Evolutionary conservation across 805 yeast genomes (phyloP).

Genomic region (Lachancea mirantina): DNA sequence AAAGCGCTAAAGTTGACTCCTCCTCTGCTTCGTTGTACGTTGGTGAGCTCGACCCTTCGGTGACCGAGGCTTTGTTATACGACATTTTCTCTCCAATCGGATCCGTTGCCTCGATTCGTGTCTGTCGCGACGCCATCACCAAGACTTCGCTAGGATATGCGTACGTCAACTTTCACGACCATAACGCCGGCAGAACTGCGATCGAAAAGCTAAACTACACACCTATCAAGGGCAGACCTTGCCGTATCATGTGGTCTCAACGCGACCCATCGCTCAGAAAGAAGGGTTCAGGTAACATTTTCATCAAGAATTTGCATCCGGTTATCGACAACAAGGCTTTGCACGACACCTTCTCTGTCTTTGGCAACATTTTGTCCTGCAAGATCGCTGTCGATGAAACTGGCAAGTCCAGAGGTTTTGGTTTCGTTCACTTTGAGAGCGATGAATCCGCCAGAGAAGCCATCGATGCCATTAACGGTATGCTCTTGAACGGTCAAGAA

Average conservation of each 20-base stretch:
- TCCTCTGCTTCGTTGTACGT: slow-evolving; percentile 85
- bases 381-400: slow-evolving; percentile 92
- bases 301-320: slow-evolving; percentile 96
- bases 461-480: slow-evolving; percentile 95
- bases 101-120: slow-evolving; percentile 93
- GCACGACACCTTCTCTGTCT: slow-evolving; percentile 95
- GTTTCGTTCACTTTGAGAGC: slow-evolving; percentile 93
- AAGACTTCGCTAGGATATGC: slow-evolving; percentile 97
- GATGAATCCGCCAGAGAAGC: slow-evolving; percentile 92
- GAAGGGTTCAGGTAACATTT: slow-evolving; percentile 93
- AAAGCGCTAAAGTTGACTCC: slow-evolving; percentile 42
- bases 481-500: slow-evolving; percentile 93
- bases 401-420: slow-evolving; percentile 92
- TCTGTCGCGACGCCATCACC: slow-evolving; percentile 96
- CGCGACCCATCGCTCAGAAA: slow-evolving; percentile 95
- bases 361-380: slow-evolving; percentile 92
- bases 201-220: slow-evolving; percentile 93
- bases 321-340: slow-evolving; percentile 98
- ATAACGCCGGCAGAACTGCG: slow-evolving; percentile 88
- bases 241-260: slow-evolving; percentile 99
- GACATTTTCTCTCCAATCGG: slow-evolving; percentile 94
- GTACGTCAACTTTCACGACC: slow-evolving; percentile 89
- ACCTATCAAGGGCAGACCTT: slow-evolving; percentile 88
- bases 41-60: slow-evolving; percentile 90
- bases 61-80: slow-evolving; percentile 88